These are phyloP conservation scores for Cercospora nicotianae DNA, from an alignment of 2,329 filamentous ascomycete genomes.

Conservation along the genomic window DNA sequence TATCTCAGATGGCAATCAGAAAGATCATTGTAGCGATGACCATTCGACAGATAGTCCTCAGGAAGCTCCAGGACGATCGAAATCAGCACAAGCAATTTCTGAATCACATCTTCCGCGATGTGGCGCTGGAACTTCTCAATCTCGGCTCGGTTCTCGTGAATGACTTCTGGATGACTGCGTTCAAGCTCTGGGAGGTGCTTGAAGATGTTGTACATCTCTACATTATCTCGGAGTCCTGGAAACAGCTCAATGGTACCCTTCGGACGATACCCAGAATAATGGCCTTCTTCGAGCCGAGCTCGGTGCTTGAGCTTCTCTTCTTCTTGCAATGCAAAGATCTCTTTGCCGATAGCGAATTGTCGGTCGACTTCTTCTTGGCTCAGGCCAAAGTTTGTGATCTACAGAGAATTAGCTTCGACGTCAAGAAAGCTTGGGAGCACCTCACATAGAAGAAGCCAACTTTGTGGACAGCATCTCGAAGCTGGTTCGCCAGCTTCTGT, in stretches of 20 bases:
- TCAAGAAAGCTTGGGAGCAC: neutral
- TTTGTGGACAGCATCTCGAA: constrained; percentile 53
- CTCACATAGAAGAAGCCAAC: constrained; percentile 63
- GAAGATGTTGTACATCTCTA: constrained; percentile 60
- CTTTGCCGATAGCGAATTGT: constrained; percentile 62
- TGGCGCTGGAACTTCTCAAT: constrained; percentile 57
- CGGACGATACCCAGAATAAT: constrained; percentile 37
- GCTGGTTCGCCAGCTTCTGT: constrained; percentile 54
- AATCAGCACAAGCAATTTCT: constrained; percentile 60
- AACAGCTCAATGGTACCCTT: constrained; percentile 27
- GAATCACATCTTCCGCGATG: constrained; percentile 57
- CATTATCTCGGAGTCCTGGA: constrained; percentile 48
- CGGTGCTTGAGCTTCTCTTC: constrained; percentile 62
- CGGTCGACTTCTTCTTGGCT: constrained; percentile 59
- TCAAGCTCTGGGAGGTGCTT: constrained; percentile 46
- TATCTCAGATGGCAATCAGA: constrained; percentile 35
- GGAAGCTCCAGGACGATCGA: constrained; percentile 62
- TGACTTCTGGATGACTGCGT: constrained; percentile 31
- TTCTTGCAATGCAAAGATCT: constrained; percentile 57
- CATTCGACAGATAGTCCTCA: constrained; percentile 56
- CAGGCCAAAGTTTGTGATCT: constrained; percentile 59
- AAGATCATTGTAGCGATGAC: constrained; percentile 60
- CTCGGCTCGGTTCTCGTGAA: constrained; percentile 53
- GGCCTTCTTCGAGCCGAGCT: constrained; percentile 34
- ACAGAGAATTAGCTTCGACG: constrained; percentile 1